Conservation (phyloP, 169 alveolate genomes). For the Eimeria sp. region DNA sequence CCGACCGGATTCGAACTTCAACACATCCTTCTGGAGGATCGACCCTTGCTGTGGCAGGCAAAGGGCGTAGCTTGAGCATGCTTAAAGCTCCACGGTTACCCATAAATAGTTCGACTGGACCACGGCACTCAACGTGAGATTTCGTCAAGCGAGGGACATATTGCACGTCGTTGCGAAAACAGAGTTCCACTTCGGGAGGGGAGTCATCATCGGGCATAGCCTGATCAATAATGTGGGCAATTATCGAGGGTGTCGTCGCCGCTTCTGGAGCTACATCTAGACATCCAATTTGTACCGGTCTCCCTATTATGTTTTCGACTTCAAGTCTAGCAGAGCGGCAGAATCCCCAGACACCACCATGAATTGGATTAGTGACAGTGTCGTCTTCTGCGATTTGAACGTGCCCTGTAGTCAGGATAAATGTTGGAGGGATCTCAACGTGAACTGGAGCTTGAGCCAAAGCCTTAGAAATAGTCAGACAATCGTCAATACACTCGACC, state of each 20-base stretch:
- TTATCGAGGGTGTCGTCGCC: conserved; percentile 39
- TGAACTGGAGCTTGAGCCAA: conserved; percentile 44
- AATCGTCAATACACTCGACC: conserved; percentile 40
- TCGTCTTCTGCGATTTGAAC: background rate
- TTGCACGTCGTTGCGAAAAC: conserved; percentile 24
- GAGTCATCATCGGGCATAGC: conserved; percentile 76
- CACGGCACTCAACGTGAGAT: conserved; percentile 50
- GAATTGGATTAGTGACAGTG: conserved; percentile 80
- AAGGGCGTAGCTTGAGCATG: conserved; percentile 80
- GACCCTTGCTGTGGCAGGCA: conserved; percentile 77
- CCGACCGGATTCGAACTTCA: conserved; percentile 84
- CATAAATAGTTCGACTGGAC: conserved; percentile 82
- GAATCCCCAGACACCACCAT: conserved; percentile 91
- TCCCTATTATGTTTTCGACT: conserved; percentile 74
- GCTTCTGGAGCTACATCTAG: conserved; percentile 67
- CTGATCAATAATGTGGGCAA: conserved; percentile 57
- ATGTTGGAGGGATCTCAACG: conserved; percentile 69
- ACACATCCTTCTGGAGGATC: conserved; percentile 81
- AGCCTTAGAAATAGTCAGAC: conserved; percentile 31
- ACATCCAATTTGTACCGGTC: conserved; percentile 76
- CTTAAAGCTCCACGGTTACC: conserved; percentile 85
- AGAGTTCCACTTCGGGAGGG: conserved; percentile 15
- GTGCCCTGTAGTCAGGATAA: conserved; percentile 80
- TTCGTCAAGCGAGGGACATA: conserved; percentile 68
- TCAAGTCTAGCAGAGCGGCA: conserved; percentile 87